These are phyloP conservation scores for Microsporum audouinii DNA, from an alignment of 2,329 filamentous ascomycete genomes.

Conservation along the genomic window DNA sequence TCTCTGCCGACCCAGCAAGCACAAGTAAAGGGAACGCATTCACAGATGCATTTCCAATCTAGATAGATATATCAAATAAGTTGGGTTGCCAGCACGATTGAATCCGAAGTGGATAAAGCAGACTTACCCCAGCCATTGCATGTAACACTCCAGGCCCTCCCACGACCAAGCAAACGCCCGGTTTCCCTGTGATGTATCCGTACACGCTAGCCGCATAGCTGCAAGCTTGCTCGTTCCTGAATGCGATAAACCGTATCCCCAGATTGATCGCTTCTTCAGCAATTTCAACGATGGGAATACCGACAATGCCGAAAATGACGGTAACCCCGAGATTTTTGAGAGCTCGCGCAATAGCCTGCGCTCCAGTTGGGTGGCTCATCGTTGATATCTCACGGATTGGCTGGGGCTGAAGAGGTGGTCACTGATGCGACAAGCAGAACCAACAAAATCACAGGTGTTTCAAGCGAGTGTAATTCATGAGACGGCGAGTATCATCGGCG, in stretches of 20 bases:
- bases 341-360: slow-evolving; percentile 39
- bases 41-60: slow-evolving; percentile 41
- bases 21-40: slow-evolving; percentile 47
- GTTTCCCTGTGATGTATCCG: slow-evolving; percentile 46
- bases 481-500: not conserved
- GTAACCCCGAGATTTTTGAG: slow-evolving; percentile 40
- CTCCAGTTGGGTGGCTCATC: slow-evolving; percentile 24
- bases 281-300: slow-evolving; percentile 47
- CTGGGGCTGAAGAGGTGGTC: not conserved
- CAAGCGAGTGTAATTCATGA: not conserved
- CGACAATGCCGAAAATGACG: slow-evolving; percentile 44
- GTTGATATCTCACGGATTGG: not conserved
- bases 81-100: not conserved
- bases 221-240: slow-evolving; percentile 49
- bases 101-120: not conserved
- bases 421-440: not conserved
- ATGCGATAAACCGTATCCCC: slow-evolving; percentile 48
- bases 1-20: slow-evolving; percentile 44
- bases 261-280: slow-evolving; percentile 46
- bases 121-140: slow-evolving; percentile 44
- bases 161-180: slow-evolving; percentile 48
- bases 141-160: slow-evolving; percentile 49
- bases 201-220: slow-evolving; percentile 49
- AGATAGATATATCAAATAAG: not conserved
- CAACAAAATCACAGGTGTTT: not conserved